Conservation (phyloP, 495 filamentous ascomycete species). For the Hyaloscypha variabilis region DNA sequence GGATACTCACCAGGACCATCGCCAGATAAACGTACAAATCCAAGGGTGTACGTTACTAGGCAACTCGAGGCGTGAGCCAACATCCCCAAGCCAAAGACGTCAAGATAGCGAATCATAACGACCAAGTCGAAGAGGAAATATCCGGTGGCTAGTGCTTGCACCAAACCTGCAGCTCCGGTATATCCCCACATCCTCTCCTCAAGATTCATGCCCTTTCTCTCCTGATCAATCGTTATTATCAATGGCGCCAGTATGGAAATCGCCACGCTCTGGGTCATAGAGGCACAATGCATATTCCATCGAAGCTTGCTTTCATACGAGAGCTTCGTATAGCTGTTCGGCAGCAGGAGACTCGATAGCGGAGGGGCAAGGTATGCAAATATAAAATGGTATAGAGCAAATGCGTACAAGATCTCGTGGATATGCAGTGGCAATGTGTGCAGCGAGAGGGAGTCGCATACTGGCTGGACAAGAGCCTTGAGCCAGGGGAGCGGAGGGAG, state of each 20-base stretch:
- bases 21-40: conserved; percentile 73
- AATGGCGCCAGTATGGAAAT: conserved; percentile 80
- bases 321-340: conserved; percentile 67
- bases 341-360: conserved; percentile 68
- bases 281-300: conserved; percentile 97
- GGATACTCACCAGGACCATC: conserved; percentile 13
- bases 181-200: conserved; percentile 86
- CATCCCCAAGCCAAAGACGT: conserved; percentile 86
- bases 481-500: conserved; percentile 56
- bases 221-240: conserved; percentile 76
- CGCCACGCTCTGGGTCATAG: conserved; percentile 77
- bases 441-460: conserved; percentile 60
- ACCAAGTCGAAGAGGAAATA: conserved; percentile 94
- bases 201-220: conserved; percentile 69
- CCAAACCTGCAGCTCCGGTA: conserved; percentile 77
- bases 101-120: conserved; percentile 69
- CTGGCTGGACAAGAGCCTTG: conserved; percentile 50
- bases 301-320: conserved; percentile 72
- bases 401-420: conserved; percentile 81
- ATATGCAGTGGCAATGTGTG: conserved; percentile 77
- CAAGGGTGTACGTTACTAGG: conserved; percentile 83
- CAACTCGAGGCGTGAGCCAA: conserved; percentile 87
- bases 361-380: conserved; percentile 72
- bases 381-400: conserved; percentile 75
- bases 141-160: conserved; percentile 83